phyloP scores from a whole-genome alignment of 441 rosid species.

The Flueggea neowawraea region DNA sequence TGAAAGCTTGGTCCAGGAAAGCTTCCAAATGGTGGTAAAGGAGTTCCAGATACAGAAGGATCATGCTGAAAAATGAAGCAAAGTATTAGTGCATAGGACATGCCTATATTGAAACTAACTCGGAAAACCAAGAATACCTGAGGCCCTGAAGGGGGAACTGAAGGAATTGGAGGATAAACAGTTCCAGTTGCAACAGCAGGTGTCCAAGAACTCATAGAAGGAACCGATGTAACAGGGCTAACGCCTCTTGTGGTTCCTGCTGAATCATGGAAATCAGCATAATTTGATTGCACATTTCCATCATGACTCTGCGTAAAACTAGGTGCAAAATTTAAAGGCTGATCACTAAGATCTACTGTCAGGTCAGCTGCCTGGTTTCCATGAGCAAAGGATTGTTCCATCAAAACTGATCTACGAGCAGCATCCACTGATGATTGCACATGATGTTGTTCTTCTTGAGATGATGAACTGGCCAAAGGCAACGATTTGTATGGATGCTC shows the following conservation, averaged over 20 bases:
- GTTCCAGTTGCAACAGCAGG: conserved; percentile 47
- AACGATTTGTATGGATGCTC: conserved; percentile 29
- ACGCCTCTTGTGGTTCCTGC: conserved; percentile 32
- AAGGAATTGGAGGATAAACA: conserved; percentile 58
- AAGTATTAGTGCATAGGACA: conserved; percentile 13
- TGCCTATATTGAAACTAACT: conserved; percentile 12
- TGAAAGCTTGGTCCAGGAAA: conserved; percentile 63
- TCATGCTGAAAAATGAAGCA: conserved; percentile 53
- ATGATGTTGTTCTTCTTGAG: conserved; percentile 43
- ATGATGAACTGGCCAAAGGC: conserved; percentile 37
- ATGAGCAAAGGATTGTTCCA: conserved; percentile 49
- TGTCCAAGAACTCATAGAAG: conserved; percentile 59
- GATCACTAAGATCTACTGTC: conserved; percentile 49
- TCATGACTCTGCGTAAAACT: conserved; percentile 51
- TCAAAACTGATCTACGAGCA: conserved; percentile 35
- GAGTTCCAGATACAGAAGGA: conserved; percentile 55
- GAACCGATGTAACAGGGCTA: conserved; percentile 30
- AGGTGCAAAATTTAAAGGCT: conserved; percentile 69
- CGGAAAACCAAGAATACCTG: conserved; percentile 42
- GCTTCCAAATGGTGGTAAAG: conserved; percentile 66
- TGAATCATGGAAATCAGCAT: conserved; percentile 45
- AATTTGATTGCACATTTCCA: conserved; percentile 43
- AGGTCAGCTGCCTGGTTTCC: conserved; percentile 58
- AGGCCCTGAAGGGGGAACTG: conserved; percentile 48
- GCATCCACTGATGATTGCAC: conserved; percentile 40